Evolutionary conservation across 768 basidiomycete species (phyloP), one percentile per base, ranked within the genome.

Genomic region (Pleurotus platypus): DNA sequence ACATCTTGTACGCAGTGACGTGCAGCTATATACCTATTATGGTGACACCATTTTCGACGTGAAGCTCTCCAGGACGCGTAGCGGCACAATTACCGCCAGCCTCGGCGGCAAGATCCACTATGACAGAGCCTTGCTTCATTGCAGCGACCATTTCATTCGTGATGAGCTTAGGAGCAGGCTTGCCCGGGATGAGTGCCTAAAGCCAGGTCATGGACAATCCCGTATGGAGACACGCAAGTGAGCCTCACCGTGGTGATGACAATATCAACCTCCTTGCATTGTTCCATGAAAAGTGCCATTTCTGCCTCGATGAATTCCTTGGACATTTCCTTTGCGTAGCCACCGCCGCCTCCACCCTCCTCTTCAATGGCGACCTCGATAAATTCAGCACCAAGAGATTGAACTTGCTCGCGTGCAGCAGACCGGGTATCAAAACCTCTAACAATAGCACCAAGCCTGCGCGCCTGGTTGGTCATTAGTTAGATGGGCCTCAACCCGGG

Each of bases 51-150:
- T 83, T 74, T 61, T 89, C 78, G 8, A 85, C 75, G 49, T 76
- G 70, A 30, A 91, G 73, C 63, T 92, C 80, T 26, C 92, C 92
- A 5, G 92, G 91, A 50, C 78, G 75, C 7, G 92, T 94, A 12
- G 84, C 86, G 63, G 85, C 87, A 63, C 92, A 94, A 60, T 94
- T 94, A 12, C 92, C 92, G n/a, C 92, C 92, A 46, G 90, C 82
- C 72, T 94, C 92, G 13, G 91, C 87, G 39, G 92, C 92, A 58
- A 90, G 68, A 69, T 94, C 92, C 24, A 94, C 92, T 53, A 94
- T 83, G 26, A 94, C 85, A 4, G 92, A 94, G 22, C 92, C 92
- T 72, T 90, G 90, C 63, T 90, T 93, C 92, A 94, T 93, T n/a
- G 85, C 88, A 40, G 85, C 82, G 12, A 94, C 79, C 89, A 94